Evolutionary conservation across 2,329 filamentous ascomycete species (phyloP).

Genomic region (Colletotrichum musicola): DNA sequence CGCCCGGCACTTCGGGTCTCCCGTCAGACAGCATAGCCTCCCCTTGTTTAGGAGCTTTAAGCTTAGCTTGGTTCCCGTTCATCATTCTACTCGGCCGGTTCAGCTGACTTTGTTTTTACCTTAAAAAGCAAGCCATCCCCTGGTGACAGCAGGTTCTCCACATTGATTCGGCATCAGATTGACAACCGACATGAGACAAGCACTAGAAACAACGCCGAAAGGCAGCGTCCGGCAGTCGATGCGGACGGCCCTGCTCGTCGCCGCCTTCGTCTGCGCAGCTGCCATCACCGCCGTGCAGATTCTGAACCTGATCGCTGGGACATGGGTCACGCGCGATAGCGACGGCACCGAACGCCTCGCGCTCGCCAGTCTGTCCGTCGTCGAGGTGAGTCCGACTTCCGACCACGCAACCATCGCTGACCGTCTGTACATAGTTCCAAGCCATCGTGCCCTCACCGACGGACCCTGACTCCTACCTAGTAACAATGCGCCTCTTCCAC

Average conservation of each 20-base stretch:
- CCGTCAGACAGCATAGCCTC: too few species aligned
- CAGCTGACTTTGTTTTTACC: too few species aligned
- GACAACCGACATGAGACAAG: background rate
- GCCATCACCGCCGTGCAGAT: conserved; percentile 14
- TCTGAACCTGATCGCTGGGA: conserved; percentile 27
- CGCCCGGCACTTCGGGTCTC: too few species aligned
- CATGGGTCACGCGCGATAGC: conserved; percentile 5
- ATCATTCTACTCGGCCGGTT: too few species aligned
- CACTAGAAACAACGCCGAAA: background rate
- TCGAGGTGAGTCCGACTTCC: conserved; percentile 5
- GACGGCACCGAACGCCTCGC: background rate
- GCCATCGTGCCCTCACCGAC: conserved; percentile 27
- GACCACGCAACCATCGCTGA: background rate
- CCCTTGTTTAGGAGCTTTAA: too few species aligned
- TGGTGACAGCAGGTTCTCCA: too few species aligned
- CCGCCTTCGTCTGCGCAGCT: background rate
- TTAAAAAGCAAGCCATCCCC: too few species aligned
- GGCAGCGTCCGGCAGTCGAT: conserved; percentile 3
- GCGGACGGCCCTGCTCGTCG: conserved; percentile 7
- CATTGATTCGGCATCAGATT: too few species aligned
- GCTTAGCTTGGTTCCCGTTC: too few species aligned
- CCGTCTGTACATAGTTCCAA: conserved; percentile 17
- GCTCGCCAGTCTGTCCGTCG: conserved; percentile 23
- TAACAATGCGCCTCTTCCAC: conserved; percentile 36
- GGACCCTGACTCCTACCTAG: conserved; percentile 21